Percentiles rank a stretch among this genome's conserved stretches.
Conservation (phyloP, 768 basidiomycete genomes). For the Tubosaeta sp. region DNA sequence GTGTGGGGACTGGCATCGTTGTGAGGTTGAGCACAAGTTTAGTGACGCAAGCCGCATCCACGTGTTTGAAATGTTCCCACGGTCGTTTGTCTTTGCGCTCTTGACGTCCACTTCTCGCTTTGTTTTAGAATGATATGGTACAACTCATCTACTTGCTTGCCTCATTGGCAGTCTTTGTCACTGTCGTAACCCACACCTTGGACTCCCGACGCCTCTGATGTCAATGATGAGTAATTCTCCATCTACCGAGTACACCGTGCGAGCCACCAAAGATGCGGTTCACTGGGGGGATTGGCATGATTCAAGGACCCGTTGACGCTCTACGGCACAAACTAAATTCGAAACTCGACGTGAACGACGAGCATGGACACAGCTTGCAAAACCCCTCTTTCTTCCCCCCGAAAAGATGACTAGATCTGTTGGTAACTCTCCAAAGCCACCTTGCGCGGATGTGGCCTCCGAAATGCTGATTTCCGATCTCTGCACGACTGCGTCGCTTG, state of each 20-base stretch:
- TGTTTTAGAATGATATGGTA: conserved; percentile 52
- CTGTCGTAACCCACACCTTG: conserved; percentile 50
- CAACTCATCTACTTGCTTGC: conserved; percentile 64
- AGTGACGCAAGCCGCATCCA: conserved; percentile 15
- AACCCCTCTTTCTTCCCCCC: conserved; percentile 38
- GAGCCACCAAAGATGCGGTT: conserved; percentile 16
- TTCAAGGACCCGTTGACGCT: conserved; percentile 23
- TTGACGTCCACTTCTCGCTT: too few species aligned
- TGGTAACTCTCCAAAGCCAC: conserved; percentile 45
- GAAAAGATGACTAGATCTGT: conserved; percentile 27
- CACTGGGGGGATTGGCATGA: conserved; percentile 35
- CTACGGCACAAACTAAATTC: neutral
- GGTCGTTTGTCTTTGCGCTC: neutral
- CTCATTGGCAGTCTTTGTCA: conserved; percentile 57
- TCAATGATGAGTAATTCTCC: conserved; percentile 27
- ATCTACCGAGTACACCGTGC: conserved; percentile 26
- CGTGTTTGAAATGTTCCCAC: conserved; percentile 2
- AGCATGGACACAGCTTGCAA: conserved; percentile 50
- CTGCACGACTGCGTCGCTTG: conserved; percentile 54
- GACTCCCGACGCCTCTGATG: conserved; percentile 26
- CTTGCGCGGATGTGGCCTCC: conserved; percentile 14
- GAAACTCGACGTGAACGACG: conserved; percentile 38
- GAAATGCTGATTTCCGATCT: conserved; percentile 44
- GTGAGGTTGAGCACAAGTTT: neutral
- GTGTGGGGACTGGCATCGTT: conserved; percentile 37